Evolutionary conservation across 106 monocot species (phyloP).

Genomic region (Dendrobium nobile): DNA sequence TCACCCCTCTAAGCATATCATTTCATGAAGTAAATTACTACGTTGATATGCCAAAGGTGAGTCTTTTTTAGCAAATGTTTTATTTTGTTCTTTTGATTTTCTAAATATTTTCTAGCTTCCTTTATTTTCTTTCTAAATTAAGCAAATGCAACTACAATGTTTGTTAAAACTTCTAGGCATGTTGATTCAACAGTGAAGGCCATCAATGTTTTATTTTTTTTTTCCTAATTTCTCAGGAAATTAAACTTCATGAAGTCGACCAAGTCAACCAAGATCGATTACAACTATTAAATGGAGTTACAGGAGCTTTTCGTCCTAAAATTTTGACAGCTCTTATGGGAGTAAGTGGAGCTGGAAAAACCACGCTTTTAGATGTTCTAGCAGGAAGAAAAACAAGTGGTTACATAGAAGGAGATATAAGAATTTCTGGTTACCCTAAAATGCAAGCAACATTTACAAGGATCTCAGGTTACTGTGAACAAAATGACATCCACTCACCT

Average conservation of each 20-base stretch:
- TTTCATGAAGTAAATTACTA: constrained; percentile 57
- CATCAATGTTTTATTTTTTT: not conserved
- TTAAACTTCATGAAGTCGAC: constrained; percentile 52
- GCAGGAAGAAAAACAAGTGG: constrained; percentile 73
- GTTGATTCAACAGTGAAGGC: too few species aligned
- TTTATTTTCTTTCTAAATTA: too few species aligned
- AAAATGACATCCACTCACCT: constrained; percentile 72
- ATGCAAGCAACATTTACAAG: constrained; percentile 63
- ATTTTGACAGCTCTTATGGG: constrained; percentile 73
- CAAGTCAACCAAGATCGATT: constrained; percentile 42
- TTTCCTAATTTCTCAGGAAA: constrained; percentile 29
- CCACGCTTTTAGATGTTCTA: constrained; percentile 76
- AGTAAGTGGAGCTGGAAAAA: constrained; percentile 76
- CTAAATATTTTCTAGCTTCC: not conserved
- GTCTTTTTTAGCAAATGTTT: constrained; percentile 4
- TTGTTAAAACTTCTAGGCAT: too few species aligned
- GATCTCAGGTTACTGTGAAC: constrained; percentile 75
- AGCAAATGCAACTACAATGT: too few species aligned
- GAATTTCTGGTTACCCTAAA: constrained; percentile 56
- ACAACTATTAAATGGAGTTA: constrained; percentile 48
- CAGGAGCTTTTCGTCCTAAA: constrained; percentile 63
- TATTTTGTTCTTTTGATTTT: not conserved
- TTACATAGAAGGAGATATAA: constrained; percentile 59
- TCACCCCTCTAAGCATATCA: constrained; percentile 57
- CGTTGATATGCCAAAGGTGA: constrained; percentile 66